Percentiles rank a stretch among this genome's conserved stretches.
These are phyloP conservation scores for Boletus bicolor DNA, from an alignment of 768 basidiomycete genomes.

Conservation along the genomic window DNA sequence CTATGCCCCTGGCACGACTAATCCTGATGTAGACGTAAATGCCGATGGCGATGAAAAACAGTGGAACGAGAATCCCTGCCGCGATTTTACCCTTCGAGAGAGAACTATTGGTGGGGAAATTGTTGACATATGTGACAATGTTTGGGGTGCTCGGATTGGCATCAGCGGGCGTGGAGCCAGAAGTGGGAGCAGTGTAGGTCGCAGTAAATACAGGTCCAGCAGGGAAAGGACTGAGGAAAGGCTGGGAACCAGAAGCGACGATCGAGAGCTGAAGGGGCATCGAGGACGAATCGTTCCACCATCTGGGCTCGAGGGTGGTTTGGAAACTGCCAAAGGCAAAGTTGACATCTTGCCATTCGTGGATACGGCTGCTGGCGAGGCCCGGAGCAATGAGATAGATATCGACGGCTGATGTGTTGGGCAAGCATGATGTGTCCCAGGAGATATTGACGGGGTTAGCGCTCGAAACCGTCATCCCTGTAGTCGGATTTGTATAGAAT, in stretches of 20 bases:
- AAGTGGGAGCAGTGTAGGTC: constrained; percentile 47
- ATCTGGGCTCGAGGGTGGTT: constrained; percentile 52
- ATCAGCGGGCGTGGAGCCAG: constrained; percentile 37
- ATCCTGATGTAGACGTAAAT: constrained; percentile 50
- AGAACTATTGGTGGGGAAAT: constrained; percentile 34
- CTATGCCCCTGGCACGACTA: constrained; percentile 46
- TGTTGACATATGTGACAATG: constrained; percentile 40
- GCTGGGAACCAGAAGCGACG: constrained; percentile 45
- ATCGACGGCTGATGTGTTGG: constrained; percentile 47
- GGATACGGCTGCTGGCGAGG: constrained; percentile 41
- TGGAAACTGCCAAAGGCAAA: constrained; percentile 48
- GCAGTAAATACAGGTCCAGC: constrained; percentile 71
- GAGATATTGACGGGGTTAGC: constrained; percentile 50
- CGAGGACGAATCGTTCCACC: constrained; percentile 63
- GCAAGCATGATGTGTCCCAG: constrained; percentile 65
- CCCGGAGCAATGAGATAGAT: constrained; percentile 64
- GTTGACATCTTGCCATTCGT: constrained; percentile 55
- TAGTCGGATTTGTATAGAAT: constrained; percentile 57
- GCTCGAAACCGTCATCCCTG: constrained; percentile 44
- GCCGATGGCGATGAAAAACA: constrained; percentile 51
- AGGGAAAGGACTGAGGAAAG: constrained; percentile 52
- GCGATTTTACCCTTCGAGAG: constrained; percentile 58
- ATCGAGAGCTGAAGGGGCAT: constrained; percentile 58
- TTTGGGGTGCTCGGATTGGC: constrained; percentile 39
- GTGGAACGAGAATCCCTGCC: constrained; percentile 58